phyloP scores from a whole-genome alignment of 2,329 filamentous ascomycete genomes.

The Fusarium mundagurra region DNA sequence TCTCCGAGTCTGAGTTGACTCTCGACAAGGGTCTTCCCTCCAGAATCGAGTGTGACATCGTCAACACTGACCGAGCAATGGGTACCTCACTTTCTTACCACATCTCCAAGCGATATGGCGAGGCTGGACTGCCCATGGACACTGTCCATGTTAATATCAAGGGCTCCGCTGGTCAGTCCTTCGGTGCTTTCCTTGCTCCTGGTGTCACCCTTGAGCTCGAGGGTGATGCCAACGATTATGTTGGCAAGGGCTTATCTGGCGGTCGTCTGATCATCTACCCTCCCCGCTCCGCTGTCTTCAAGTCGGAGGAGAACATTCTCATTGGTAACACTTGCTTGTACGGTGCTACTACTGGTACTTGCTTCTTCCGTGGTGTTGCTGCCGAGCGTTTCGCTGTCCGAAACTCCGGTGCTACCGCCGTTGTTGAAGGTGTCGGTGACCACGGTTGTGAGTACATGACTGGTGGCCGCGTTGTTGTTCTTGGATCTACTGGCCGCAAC shows the following conservation, averaged over 20 bases:
- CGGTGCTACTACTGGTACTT: conserved; percentile 88
- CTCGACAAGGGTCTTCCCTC: conserved; percentile 94
- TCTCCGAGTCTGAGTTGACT: conserved; percentile 92
- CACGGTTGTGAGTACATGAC: conserved; percentile 99
- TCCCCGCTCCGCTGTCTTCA: conserved; percentile 88
- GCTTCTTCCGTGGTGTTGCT: conserved; percentile 96
- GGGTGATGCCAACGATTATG: conserved; percentile 96
- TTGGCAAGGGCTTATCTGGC: conserved; percentile 94
- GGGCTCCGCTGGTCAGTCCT: conserved; percentile 95
- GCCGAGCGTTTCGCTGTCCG: conserved; percentile 96
- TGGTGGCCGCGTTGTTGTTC: conserved; percentile 86
- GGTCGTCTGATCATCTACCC: conserved; percentile 94
- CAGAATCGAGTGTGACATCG: conserved; percentile 92
- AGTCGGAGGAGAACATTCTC: conserved; percentile 94
- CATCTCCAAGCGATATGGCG: conserved; percentile 90
- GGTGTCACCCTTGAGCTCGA: conserved; percentile 95
- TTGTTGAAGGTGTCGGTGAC: conserved; percentile 95
- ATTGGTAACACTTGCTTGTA: conserved; percentile 96
- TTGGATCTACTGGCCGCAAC: conserved; percentile 92
- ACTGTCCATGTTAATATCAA: conserved; percentile 97
- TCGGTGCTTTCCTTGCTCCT: conserved; percentile 91
- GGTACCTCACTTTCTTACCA: conserved; percentile 96
- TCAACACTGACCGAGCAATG: conserved; percentile 95
- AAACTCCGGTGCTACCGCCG: conserved; percentile 95
- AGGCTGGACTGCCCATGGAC: conserved; percentile 87